Evolutionary conservation across 805 yeast species (phyloP).

Genomic region (Zygosaccharomyces bisporus): DNA sequence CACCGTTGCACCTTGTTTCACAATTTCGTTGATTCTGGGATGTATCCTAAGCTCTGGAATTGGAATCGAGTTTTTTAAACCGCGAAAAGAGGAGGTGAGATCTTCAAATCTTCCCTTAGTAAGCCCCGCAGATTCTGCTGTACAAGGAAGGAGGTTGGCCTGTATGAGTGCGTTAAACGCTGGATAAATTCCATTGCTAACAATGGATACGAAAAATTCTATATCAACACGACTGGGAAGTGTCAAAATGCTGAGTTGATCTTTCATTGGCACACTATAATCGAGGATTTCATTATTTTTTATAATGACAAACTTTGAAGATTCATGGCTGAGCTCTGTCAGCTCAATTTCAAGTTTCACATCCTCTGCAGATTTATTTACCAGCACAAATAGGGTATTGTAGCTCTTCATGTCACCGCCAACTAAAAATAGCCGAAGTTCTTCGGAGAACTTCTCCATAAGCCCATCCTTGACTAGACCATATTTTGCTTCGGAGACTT

Average conservation of each 20-base stretch:
- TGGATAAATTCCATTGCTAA: conserved; percentile 63
- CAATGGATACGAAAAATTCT: conserved; percentile 54
- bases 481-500: conserved; percentile 5
- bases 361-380: neutral
- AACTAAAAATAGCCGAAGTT: conserved; percentile 8
- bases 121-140: conserved; percentile 38
- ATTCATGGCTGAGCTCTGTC: conserved; percentile 10
- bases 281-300: conserved; percentile 40
- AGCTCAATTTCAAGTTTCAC: conserved; percentile 16
- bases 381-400: conserved; percentile 18
- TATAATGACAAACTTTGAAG: conserved; percentile 40
- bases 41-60: conserved; percentile 64
- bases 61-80: conserved; percentile 62
- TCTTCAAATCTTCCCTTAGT: conserved; percentile 67
- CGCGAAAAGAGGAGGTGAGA: conserved; percentile 60
- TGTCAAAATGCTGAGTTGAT: conserved; percentile 37
- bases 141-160: conserved; percentile 14
- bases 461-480: conserved; percentile 3
- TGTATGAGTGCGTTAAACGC: conserved; percentile 51
- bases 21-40: conserved; percentile 43
- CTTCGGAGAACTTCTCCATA: neutral
- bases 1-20: conserved; percentile 35
- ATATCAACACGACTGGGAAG: conserved; percentile 35
- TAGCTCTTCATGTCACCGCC: conserved; percentile 5
- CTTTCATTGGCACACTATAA: conserved; percentile 23